phyloP scores from a whole-genome alignment of 225 moss, liverwort and hornwort species.

The Marchantia polymorpha region DNA sequence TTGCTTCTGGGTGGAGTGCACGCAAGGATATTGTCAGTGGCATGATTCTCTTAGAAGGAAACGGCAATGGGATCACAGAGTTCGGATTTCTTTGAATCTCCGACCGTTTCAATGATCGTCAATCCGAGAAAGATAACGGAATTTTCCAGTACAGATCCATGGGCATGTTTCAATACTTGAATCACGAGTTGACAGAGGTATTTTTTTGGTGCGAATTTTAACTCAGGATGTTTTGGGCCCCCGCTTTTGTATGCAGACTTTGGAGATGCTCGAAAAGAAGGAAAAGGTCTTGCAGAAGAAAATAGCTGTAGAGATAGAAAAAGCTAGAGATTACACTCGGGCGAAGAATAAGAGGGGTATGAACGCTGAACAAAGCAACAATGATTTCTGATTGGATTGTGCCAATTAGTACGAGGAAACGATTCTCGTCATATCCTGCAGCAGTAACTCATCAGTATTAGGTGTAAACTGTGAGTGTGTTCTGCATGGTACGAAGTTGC shows the following conservation, averaged over 20 bases:
- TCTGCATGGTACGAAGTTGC: too few species aligned
- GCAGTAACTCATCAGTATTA: too few species aligned
- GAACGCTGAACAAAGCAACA: not conserved
- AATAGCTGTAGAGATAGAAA: constrained; percentile 54
- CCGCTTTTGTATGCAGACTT: constrained; percentile 35
- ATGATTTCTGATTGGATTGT: too few species aligned
- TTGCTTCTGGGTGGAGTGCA: not conserved
- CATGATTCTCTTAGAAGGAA: not conserved
- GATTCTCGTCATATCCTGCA: too few species aligned
- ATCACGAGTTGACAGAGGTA: not conserved
- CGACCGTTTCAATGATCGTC: not conserved
- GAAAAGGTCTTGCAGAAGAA: constrained; percentile 58
- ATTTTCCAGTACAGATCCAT: not conserved
- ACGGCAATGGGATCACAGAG: not conserved
- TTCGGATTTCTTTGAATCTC: not conserved
- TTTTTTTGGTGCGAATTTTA: not conserved
- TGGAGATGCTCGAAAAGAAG: constrained; percentile 62
- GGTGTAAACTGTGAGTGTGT: too few species aligned
- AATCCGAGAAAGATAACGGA: not conserved
- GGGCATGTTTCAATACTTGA: too few species aligned
- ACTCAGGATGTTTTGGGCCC: not conserved
- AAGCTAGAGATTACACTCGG: constrained; percentile 50
- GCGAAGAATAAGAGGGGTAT: constrained; percentile 55
- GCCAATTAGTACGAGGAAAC: too few species aligned
- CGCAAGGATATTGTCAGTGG: not conserved